phyloP scores from a whole-genome alignment of 306 rosid species.

The Lathyrus tuberosus region DNA sequence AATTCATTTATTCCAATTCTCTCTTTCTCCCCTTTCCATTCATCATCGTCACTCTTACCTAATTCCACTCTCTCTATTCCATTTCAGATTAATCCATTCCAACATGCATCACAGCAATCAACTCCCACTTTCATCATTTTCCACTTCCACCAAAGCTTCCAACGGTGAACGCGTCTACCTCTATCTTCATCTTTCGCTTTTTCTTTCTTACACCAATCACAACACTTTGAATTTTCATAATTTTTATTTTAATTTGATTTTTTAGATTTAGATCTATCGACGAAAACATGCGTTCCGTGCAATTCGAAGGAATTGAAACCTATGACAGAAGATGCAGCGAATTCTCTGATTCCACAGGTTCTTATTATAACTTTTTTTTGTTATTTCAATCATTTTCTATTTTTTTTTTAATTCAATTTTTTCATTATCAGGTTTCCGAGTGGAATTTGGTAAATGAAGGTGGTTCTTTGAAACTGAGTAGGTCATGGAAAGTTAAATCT shows the following conservation, averaged over 20 bases:
- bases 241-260: not conserved
- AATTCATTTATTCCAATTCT: not conserved
- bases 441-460: constrained; percentile 75
- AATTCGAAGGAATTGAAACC: constrained; percentile 66
- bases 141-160: constrained; percentile 21
- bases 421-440: constrained; percentile 53
- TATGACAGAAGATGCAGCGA: constrained; percentile 70
- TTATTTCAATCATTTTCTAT: not conserved
- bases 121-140: constrained; percentile 16
- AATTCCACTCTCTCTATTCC: too few species aligned
- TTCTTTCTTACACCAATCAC: not conserved
- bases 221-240: not conserved
- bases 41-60: not conserved
- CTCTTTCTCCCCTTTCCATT: not conserved
- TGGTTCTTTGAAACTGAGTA: constrained; percentile 60
- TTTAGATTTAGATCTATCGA: constrained; percentile 54
- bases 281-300: constrained; percentile 78
- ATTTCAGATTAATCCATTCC: constrained; percentile 17
- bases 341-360: constrained; percentile 63
- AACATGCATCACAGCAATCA: not conserved
- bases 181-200: not conserved
- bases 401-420: constrained; percentile 6
- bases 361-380: not conserved
- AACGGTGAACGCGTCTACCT: not conserved
- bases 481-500: constrained; percentile 74